phyloP scores from a whole-genome alignment of 1,284 basidiomycete species.

The Cutaneotrichosporon arboriforme region DNA sequence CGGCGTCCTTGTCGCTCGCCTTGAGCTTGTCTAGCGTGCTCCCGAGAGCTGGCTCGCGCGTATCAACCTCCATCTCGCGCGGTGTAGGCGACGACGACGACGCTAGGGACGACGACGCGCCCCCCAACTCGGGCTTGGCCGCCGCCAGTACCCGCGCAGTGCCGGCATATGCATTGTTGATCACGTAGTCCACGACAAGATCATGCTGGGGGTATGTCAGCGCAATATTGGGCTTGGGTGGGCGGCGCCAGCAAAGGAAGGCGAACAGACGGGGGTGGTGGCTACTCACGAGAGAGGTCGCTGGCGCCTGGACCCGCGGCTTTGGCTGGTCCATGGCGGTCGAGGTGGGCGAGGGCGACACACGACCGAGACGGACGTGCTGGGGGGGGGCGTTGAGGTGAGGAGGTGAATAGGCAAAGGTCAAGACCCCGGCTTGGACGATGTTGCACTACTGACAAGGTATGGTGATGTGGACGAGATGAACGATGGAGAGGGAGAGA shows the following conservation, averaged over 20 bases:
- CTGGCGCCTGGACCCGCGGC: neutral
- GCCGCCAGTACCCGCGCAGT: conserved; percentile 29
- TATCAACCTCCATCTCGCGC: neutral
- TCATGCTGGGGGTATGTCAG: conserved; percentile 28
- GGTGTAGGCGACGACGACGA: neutral
- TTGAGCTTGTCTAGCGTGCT: neutral
- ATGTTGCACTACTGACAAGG: too few species aligned
- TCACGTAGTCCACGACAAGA: conserved; percentile 43
- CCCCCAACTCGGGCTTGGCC: neutral
- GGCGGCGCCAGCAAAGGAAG: too few species aligned
- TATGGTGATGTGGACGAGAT: too few species aligned
- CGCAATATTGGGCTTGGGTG: too few species aligned
- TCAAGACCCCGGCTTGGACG: too few species aligned
- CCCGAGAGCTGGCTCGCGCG: neutral
- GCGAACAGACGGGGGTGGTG: neutral
- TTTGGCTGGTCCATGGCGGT: conserved; percentile 2
- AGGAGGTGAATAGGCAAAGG: too few species aligned
- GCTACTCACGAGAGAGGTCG: conserved; percentile 7
- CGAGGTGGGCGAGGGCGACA: too few species aligned
- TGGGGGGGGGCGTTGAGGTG: too few species aligned
- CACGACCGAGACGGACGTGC: too few species aligned
- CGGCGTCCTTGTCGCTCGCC: neutral
- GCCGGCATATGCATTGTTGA: conserved; percentile 31
- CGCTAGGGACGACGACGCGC: neutral
- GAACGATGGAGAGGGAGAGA: too few species aligned